These are phyloP conservation scores for Euphorbia peplus DNA, from an alignment of 345 rosid species.

Conservation along the genomic window DNA sequence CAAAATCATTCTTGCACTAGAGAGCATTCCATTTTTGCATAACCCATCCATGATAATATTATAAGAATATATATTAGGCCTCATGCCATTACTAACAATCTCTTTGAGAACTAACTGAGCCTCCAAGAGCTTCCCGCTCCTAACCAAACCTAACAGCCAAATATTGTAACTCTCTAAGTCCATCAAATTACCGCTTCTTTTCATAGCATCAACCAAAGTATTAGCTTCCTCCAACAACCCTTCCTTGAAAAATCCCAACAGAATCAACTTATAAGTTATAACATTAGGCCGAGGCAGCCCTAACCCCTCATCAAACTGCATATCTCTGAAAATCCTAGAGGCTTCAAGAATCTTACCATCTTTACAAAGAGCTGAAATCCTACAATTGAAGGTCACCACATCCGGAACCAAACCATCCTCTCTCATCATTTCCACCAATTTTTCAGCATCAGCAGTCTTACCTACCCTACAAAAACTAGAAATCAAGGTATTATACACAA, in stretches of 20 bases:
- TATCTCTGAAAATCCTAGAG: constrained; percentile 86
- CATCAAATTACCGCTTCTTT: constrained; percentile 38
- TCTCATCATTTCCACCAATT: constrained; percentile 75
- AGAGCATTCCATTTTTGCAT: constrained; percentile 81
- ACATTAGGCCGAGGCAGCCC: constrained; percentile 84
- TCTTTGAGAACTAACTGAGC: constrained; percentile 63
- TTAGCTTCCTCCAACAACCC: constrained; percentile 86
- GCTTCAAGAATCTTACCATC: constrained; percentile 77
- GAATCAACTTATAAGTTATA: constrained; percentile 75
- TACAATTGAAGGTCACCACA: constrained; percentile 78
- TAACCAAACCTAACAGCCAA: constrained; percentile 73
- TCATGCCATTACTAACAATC: constrained; percentile 54
- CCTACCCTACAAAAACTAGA: constrained; percentile 80
- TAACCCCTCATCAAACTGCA: constrained; percentile 66
- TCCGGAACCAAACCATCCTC: constrained; percentile 68
- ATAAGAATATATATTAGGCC: constrained; percentile 67
- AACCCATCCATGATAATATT: constrained; percentile 77
- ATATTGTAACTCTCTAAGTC: constrained; percentile 73
- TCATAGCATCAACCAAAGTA: constrained; percentile 58
- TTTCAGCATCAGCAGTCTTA: constrained; percentile 72
- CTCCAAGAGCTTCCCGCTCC: constrained; percentile 63
- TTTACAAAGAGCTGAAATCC: constrained; percentile 80
- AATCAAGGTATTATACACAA: constrained; percentile 77
- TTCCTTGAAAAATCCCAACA: constrained; percentile 70
- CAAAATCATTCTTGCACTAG: constrained; percentile 61